Base-by-base conservation (phyloP, 805 yeast species). In the Yarrowia sp. region DNA sequence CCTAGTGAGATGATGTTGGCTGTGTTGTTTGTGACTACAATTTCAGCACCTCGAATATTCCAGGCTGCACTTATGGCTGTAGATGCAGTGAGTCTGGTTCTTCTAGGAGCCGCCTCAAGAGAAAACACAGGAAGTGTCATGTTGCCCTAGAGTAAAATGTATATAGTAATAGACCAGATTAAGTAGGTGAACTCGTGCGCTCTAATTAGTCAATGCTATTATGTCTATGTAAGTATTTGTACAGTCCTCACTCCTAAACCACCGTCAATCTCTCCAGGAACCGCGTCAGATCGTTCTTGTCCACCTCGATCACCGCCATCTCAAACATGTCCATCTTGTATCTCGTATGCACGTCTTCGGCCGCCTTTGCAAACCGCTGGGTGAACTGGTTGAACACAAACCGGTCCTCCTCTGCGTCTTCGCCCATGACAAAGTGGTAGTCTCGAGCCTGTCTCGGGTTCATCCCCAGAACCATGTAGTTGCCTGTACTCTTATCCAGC, bases 291-390 rank as follows among this genome's bases (percentile, higher is more conserved):
- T 95, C 99, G 61, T 93, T 97, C 75, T 88, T 89, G 70, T 91
- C 80, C 52, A 95, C 88, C 79, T 95, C 98, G 53, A 95, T 92
- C 26, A 95, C 91, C 3, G 98, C 87, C 72, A 97, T 90, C 76
- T 95, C 98, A 79, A 95, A 95, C 75, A 97, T 92, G 77, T 95
- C 98, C 71, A 95, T 90, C 74, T 94, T 84, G 19, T 92, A 92
- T 73, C 90, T 87, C 2, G 98, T 97, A 50, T 92, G 94, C 7
- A 97, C 90, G 22, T 86, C 85, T 55, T 83, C 83, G 0, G 98
- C 95, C 36, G 93, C 91, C 72, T 89, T 89, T 77, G 92, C 97
- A 77, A 95, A 95, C 43, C 97, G 97, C 69, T 89, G 86, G 56
- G 97, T 93, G 75, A 95, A 95, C 8, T 91, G 73, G 22, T 79